Conservation (phyloP, 139 green algal genomes). For the Desmodesmus armatus region DNA sequence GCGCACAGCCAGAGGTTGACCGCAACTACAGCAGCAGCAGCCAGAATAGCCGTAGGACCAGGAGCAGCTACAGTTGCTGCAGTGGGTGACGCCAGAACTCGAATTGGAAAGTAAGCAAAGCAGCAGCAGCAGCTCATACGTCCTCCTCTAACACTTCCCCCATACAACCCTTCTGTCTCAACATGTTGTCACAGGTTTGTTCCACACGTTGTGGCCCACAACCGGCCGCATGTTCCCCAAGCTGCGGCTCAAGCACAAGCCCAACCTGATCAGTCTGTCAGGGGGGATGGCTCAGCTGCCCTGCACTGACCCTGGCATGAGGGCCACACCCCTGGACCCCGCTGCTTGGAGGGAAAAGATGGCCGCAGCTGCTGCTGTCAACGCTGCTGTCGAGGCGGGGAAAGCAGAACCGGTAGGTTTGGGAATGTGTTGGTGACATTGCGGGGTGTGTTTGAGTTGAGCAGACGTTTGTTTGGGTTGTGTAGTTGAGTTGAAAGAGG, state of each 20-base stretch:
- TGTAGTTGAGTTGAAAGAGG: no score
- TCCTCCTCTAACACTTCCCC: neutral
- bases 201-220: constrained; percentile 66
- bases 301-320: constrained; percentile 68
- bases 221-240: constrained; percentile 79
- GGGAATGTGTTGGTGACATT: no score
- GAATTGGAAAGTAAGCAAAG: neutral
- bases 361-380: constrained; percentile 14
- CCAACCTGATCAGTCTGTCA: constrained; percentile 84
- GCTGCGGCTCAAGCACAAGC: constrained; percentile 86
- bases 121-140: neutral
- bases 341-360: constrained; percentile 77
- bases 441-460: no score
- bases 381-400: constrained; percentile 5
- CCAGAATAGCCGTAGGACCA: constrained; percentile 54
- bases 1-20: no score
- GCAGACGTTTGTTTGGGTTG: no score
- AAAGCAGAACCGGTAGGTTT: neutral
- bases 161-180: neutral
- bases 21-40: no score
- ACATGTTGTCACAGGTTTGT: constrained; percentile 70
- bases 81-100: neutral
- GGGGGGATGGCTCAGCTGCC: constrained; percentile 81
- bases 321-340: constrained; percentile 77
- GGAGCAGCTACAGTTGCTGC: no score